Conservation (phyloP, 2,329 filamentous ascomycete genomes). For the Dactylellina sp. region DNA sequence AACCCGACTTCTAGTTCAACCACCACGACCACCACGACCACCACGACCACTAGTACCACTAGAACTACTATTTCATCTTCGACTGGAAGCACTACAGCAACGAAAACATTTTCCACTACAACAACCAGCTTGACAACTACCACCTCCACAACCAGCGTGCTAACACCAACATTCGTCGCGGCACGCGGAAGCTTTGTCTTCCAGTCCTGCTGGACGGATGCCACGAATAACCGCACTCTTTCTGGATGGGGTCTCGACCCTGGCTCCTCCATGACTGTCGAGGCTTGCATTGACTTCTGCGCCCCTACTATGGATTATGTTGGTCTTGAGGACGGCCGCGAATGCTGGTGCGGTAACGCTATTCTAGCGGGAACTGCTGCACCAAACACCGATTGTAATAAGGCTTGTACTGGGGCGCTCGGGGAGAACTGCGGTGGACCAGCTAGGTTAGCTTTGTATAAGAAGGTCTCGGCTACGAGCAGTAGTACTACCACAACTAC, state of each 20-base stretch:
- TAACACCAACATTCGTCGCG: slow-evolving; percentile 13
- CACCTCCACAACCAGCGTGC: not conserved
- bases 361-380: slow-evolving; percentile 7
- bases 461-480: slow-evolving; percentile 27
- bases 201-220: slow-evolving; percentile 40
- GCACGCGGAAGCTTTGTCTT: slow-evolving; percentile 16
- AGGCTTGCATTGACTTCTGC: slow-evolving; percentile 70
- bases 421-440: slow-evolving; percentile 58
- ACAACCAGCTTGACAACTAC: not conserved
- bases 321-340: slow-evolving; percentile 69
- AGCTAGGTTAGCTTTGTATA: slow-evolving; percentile 58
- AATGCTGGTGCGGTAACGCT: slow-evolving; percentile 66
- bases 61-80: slow-evolving; percentile 7
- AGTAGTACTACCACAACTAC: slow-evolving; percentile 6
- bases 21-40: slow-evolving; percentile 8
- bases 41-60: slow-evolving; percentile 7
- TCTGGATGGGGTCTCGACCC: slow-evolving; percentile 45
- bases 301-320: slow-evolving; percentile 67
- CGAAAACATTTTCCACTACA: not conserved
- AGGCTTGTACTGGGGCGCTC: slow-evolving; percentile 58
- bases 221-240: slow-evolving; percentile 21
- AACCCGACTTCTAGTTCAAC: slow-evolving; percentile 17
- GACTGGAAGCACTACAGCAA: not conserved
- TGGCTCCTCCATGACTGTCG: slow-evolving; percentile 67
- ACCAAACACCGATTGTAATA: slow-evolving; percentile 53